These are phyloP conservation scores for Hypoxylon sp. DNA, from an alignment of 2,329 filamentous ascomycete genomes.

Conservation along the genomic window DNA sequence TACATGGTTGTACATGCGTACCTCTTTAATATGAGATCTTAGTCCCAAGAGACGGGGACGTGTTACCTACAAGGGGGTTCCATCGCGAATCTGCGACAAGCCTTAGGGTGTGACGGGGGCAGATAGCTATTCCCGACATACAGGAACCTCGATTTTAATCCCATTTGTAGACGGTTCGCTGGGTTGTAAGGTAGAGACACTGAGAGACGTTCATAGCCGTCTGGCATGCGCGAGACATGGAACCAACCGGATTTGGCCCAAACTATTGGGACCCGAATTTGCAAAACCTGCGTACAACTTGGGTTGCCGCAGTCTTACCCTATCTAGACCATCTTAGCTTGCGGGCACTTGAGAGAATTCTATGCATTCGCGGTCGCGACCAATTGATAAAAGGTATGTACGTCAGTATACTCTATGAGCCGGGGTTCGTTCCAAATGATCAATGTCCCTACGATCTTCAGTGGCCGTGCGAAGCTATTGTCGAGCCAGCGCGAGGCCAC, in stretches of 20 bases:
- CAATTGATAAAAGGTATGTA: neutral
- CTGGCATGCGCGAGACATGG: slow-evolving; percentile 45
- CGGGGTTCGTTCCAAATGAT: neutral
- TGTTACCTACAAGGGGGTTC: slow-evolving; percentile 39
- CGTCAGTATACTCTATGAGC: neutral
- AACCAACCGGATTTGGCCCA: slow-evolving; percentile 44
- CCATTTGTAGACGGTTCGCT: slow-evolving; percentile 27
- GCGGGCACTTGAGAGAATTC: slow-evolving; percentile 10
- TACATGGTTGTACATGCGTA: slow-evolving; percentile 30
- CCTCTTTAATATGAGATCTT: slow-evolving; percentile 33
- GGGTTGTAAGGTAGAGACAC: slow-evolving; percentile 33
- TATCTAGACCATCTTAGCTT: slow-evolving; percentile 19
- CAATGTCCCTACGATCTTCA: neutral
- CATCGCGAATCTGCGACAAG: slow-evolving; percentile 49
- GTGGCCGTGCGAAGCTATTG: slow-evolving; percentile 11
- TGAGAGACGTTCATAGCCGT: slow-evolving; percentile 36
- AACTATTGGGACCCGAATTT: slow-evolving; percentile 45
- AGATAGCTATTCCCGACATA: slow-evolving; percentile 42
- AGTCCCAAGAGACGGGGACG: slow-evolving; percentile 44
- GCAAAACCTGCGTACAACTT: slow-evolving; percentile 32
- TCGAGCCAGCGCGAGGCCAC: slow-evolving; percentile 10
- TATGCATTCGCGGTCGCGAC: slow-evolving; percentile 2
- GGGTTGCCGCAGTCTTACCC: slow-evolving; percentile 3
- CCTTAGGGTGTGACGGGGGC: slow-evolving; percentile 36
- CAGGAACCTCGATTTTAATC: slow-evolving; percentile 42